Percentiles rank a stretch among this genome's conserved stretches.
Conservation (phyloP, 495 filamentous ascomycete genomes). For the Clavariopsis aquatica region DNA sequence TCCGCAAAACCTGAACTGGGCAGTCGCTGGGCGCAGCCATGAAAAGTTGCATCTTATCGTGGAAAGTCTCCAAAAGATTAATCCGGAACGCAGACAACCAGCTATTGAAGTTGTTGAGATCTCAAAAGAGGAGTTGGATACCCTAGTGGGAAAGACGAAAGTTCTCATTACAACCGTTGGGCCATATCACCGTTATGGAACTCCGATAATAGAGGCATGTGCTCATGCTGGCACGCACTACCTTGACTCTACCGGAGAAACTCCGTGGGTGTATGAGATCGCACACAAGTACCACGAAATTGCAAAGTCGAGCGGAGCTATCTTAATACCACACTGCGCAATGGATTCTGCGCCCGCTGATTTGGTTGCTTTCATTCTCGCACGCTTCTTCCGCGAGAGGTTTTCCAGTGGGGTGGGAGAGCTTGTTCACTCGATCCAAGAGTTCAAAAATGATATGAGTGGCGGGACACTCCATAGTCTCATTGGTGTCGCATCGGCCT, state of each 20-base stretch:
- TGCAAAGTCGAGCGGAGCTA: conserved; percentile 74
- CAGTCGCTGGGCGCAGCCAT: conserved; percentile 73
- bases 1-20: conserved; percentile 79
- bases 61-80: conserved; percentile 60
- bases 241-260: conserved; percentile 81
- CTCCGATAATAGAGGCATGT: conserved; percentile 76
- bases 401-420: too few relatives aligned
- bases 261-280: conserved; percentile 75
- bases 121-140: conserved; percentile 56
- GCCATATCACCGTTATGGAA: conserved; percentile 72
- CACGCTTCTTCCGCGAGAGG: too few relatives aligned
- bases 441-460: too few relatives aligned
- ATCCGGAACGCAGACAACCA: conserved; percentile 67
- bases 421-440: too few relatives aligned
- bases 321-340: conserved; percentile 72
- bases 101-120: conserved; percentile 59
- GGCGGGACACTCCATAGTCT: too few relatives aligned
- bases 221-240: conserved; percentile 81
- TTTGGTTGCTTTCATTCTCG: conserved; percentile 68
- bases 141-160: conserved; percentile 67
- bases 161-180: conserved; percentile 78
- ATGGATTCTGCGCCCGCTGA: conserved; percentile 68
- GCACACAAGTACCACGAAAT: conserved; percentile 74
- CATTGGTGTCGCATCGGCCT: too few relatives aligned
- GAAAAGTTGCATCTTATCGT: conserved; percentile 65